Evolutionary conservation across 2,329 filamentous ascomycete genomes (phyloP), one percentile per base, ranked within the genome.

Genomic region (Graphilbum fragrans): DNA sequence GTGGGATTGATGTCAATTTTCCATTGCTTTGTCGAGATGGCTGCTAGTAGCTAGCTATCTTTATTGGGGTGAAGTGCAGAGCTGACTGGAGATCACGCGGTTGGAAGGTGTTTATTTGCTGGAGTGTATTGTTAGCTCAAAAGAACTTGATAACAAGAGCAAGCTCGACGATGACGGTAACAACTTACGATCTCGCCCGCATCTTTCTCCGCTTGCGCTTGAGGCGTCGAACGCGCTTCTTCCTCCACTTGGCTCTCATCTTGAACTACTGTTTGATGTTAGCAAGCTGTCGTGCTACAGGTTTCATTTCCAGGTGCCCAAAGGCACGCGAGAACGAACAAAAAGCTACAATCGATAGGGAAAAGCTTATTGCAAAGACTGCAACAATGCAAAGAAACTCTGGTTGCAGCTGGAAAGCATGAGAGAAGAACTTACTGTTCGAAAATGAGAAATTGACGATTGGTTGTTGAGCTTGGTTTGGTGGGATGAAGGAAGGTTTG

Each of bases 151-250:
- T 8, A 34, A 14, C 32, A 18, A 18, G 7, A 34, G 17, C 17
- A 34, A n/a, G n/a, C n/a, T n/a, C n/a, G n/a, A n/a, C n/a, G n/a
- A n/a, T n/a, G 32, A 6, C 6, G n/a, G 17, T 6, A 6, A 36
- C 11, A 35, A 72, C 87, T 78, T 77, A 96, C 92, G 81, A 88
- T 74, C 92, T 75, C 61, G 90, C 92, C 68, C 92, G 81, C 74
- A 92, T 94, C 90, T 98, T 98, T 87, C 92, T 93, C 76, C 92
- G 87, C 88, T 98, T 98, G 67, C 88, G 83, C 84, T 96, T 96
- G 70, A 98, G 86, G 71, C 92, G 82, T 63, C 92, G 80, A 73
- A 94, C 88, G 69, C 92, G 80, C 90, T 98, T 98, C 85, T 98
- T 98, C 79, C 90, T 92, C 92, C 92, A 96, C 79, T 96, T 96